A percentile compares a stretch with the other conserved stretches of the same genome.
Conservation (phyloP, 163 green algal genomes). For the Picocystis sp. region DNA sequence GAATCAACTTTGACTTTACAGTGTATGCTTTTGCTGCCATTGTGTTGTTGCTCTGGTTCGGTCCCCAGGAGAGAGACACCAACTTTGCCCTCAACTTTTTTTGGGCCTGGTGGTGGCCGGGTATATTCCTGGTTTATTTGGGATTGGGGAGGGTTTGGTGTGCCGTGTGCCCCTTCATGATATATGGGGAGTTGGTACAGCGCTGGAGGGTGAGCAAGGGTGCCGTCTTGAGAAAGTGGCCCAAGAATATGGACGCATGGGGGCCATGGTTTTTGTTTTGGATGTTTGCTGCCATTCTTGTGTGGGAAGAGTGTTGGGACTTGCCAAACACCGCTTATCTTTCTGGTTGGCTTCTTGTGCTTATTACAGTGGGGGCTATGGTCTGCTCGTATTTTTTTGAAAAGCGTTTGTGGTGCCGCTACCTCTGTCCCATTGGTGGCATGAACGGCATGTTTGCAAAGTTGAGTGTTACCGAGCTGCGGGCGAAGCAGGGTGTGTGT, state of each 20-base stretch:
- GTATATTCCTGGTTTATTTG: constrained; percentile 51
- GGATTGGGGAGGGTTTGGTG: constrained; percentile 64
- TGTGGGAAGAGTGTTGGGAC: constrained; percentile 58
- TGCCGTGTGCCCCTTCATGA: constrained; percentile 72
- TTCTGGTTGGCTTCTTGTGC: constrained; percentile 55
- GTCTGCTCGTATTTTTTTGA: constrained; percentile 38
- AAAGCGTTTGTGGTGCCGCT: constrained; percentile 34
- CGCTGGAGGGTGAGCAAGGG: constrained; percentile 26
- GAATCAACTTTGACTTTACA: constrained; percentile 45
- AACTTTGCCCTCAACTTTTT: constrained; percentile 60
- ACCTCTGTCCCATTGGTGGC: constrained; percentile 33
- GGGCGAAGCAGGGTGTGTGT: constrained; percentile 50
- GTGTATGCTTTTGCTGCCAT: constrained; percentile 29
- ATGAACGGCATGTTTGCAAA: constrained; percentile 71
- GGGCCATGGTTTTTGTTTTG: constrained; percentile 52
- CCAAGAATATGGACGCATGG: constrained; percentile 33
- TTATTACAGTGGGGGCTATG: constrained; percentile 64
- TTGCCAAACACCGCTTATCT: constrained; percentile 44
- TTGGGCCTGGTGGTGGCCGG: constrained; percentile 64
- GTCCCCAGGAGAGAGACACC: constrained; percentile 39
- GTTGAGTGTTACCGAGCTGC: constrained; percentile 41
- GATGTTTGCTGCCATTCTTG: constrained; percentile 57
- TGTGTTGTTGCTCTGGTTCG: constrained; percentile 44
- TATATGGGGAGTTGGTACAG: constrained; percentile 59
- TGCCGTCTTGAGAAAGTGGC: constrained; percentile 50